Percentiles rank a stretch among this genome's conserved stretches.
Evolutionary conservation across 441 rosid species (phyloP).

Genomic region (Macaranga tanarius): DNA sequence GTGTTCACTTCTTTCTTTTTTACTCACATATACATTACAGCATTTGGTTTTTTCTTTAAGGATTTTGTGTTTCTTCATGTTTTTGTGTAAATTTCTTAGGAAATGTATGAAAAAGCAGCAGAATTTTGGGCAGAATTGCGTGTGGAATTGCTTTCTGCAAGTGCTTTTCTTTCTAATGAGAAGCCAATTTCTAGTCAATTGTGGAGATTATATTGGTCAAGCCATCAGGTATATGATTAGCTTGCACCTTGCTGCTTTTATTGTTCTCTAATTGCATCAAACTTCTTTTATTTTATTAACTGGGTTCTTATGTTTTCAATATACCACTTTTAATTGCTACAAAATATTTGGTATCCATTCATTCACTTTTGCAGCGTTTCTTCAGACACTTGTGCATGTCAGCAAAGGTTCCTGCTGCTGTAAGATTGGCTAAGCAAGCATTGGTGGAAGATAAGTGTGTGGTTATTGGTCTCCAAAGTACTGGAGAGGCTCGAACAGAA

Average conservation of each 20-base stretch:
- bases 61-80: constrained; percentile 21
- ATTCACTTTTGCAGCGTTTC: constrained; percentile 63
- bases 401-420: constrained; percentile 95
- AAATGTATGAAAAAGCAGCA: constrained; percentile 91
- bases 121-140: constrained; percentile 99
- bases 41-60: constrained; percentile 15
- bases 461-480: constrained; percentile 98
- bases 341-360: not conserved
- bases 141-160: constrained; percentile 89
- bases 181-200: constrained; percentile 84
- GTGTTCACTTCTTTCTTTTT: too few species aligned
- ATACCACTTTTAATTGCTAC: not conserved
- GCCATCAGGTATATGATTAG: constrained; percentile 81
- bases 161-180: constrained; percentile 77
- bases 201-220: constrained; percentile 99
- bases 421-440: constrained; percentile 85
- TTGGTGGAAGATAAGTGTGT: constrained; percentile 78
- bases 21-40: not conserved
- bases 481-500: constrained; percentile 99
- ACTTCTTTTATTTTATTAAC: not conserved
- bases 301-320: not conserved
- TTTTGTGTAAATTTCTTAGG: constrained; percentile 41
- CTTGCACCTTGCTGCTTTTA: constrained; percentile 20
- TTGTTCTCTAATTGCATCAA: not conserved
- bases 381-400: constrained; percentile 99